Conservation (phyloP, 2,329 filamentous ascomycete genomes). For the Cladophialophora exuberans region DNA sequence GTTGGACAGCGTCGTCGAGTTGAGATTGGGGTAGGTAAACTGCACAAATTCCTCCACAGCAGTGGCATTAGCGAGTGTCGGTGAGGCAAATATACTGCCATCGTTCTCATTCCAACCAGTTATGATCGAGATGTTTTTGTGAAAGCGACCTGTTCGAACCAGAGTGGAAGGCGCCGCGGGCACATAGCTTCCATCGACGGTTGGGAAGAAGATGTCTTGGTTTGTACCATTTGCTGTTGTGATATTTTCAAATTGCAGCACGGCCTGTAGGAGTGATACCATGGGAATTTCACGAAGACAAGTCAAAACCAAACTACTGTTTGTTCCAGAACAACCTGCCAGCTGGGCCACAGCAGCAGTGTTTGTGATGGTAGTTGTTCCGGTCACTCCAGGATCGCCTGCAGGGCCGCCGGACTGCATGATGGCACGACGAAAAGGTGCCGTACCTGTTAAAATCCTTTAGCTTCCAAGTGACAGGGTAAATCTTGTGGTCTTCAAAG, state of each 20-base stretch:
- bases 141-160: slow-evolving; percentile 46
- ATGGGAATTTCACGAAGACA: slow-evolving; percentile 13
- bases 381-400: slow-evolving; percentile 56
- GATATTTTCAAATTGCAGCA: slow-evolving; percentile 16
- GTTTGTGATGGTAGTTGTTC: slow-evolving; percentile 46
- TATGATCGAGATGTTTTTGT: slow-evolving; percentile 39
- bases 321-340: slow-evolving; percentile 12
- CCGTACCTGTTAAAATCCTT: slow-evolving; percentile 37
- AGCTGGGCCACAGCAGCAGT: slow-evolving; percentile 18
- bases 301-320: slow-evolving; percentile 5
- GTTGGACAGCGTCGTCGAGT: slow-evolving; percentile 11
- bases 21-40: slow-evolving; percentile 15
- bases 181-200: slow-evolving; percentile 55
- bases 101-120: slow-evolving; percentile 22
- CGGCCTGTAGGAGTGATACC: slow-evolving; percentile 12
- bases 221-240: slow-evolving; percentile 8
- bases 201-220: slow-evolving; percentile 38
- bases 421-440: slow-evolving; percentile 52
- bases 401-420: slow-evolving; percentile 48
- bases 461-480: neutral
- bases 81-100: slow-evolving; percentile 17
- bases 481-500: neutral
- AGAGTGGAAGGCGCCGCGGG: slow-evolving; percentile 48
- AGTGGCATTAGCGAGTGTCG: slow-evolving; percentile 6
- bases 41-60: slow-evolving; percentile 10